phyloP scores from a whole-genome alignment of 768 basidiomycete species.

The Phanerochaete sordida region DNA sequence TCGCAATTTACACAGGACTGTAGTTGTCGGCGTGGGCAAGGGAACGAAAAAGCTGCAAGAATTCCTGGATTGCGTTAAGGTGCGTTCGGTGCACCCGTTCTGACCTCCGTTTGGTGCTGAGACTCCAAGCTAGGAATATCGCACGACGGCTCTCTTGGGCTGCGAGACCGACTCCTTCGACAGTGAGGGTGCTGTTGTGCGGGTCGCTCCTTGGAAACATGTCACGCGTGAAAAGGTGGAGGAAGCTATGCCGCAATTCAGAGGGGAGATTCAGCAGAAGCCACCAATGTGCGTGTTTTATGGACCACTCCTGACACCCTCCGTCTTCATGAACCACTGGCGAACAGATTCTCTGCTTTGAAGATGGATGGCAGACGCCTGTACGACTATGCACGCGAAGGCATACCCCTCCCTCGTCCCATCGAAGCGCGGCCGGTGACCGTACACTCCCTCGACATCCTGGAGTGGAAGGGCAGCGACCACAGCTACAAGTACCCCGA shows the following conservation, averaged over 20 bases:
- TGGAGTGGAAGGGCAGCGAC: conserved; percentile 73
- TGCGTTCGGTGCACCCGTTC: conserved; percentile 29
- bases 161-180: conserved; percentile 96
- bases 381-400: conserved; percentile 92
- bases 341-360: conserved; percentile 85
- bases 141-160: conserved; percentile 85
- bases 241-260: conserved; percentile 62
- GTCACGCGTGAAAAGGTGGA: conserved; percentile 79
- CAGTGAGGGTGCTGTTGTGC: conserved; percentile 79
- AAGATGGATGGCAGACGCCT: conserved; percentile 98
- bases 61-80: conserved; percentile 91
- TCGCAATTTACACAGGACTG: neutral
- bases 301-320: neutral
- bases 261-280: conserved; percentile 84
- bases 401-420: conserved; percentile 89
- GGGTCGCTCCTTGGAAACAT: conserved; percentile 76
- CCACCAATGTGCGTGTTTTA: conserved; percentile 76
- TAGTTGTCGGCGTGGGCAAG: conserved; percentile 86
- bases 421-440: conserved; percentile 84
- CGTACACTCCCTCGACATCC: conserved; percentile 75
- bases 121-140: conserved; percentile 69
- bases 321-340: neutral
- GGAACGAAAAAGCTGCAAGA: conserved; percentile 84
- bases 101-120: neutral
- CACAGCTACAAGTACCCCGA: conserved; percentile 78